Evolutionary conservation across 1,284 basidiomycete genomes (phyloP).

Genomic region (Grifola frondosa): DNA sequence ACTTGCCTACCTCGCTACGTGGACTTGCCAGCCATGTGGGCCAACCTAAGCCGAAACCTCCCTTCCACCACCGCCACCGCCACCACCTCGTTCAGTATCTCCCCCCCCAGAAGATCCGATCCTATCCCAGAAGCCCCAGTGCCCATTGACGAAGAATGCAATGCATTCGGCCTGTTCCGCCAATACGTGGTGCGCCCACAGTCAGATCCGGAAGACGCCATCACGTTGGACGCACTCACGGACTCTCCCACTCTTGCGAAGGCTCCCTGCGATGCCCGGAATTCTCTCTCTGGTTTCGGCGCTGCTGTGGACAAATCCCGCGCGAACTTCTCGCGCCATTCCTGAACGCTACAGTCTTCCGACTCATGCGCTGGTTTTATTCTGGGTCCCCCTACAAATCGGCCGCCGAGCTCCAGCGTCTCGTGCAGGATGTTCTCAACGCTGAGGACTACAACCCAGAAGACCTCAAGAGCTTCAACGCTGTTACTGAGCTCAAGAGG

Average conservation of each 20-base stretch:
- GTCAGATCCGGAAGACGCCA: constrained; percentile 3
- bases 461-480: constrained; percentile 18
- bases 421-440: constrained; percentile 21
- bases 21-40: too few species aligned
- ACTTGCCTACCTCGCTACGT: too few species aligned
- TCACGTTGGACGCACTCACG: neutral
- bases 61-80: too few species aligned
- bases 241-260: too few species aligned
- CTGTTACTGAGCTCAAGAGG: constrained; percentile 4
- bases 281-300: too few species aligned
- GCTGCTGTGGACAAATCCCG: too few species aligned
- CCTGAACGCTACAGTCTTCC: constrained; percentile 2
- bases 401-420: constrained; percentile 13
- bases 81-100: too few species aligned
- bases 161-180: constrained; percentile 3
- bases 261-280: too few species aligned
- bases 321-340: constrained; percentile 14
- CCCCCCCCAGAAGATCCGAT: too few species aligned
- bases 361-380: constrained; percentile 12
- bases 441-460: constrained; percentile 14
- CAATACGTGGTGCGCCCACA: constrained; percentile 1
- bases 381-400: constrained; percentile 12
- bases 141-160: too few species aligned
- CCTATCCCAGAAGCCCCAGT: too few species aligned
- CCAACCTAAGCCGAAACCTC: too few species aligned